A percentile compares a stretch with the other conserved stretches of the same genome.
Conservation (phyloP, 2,329 filamentous ascomycete genomes). For the Fusarium sp. region DNA sequence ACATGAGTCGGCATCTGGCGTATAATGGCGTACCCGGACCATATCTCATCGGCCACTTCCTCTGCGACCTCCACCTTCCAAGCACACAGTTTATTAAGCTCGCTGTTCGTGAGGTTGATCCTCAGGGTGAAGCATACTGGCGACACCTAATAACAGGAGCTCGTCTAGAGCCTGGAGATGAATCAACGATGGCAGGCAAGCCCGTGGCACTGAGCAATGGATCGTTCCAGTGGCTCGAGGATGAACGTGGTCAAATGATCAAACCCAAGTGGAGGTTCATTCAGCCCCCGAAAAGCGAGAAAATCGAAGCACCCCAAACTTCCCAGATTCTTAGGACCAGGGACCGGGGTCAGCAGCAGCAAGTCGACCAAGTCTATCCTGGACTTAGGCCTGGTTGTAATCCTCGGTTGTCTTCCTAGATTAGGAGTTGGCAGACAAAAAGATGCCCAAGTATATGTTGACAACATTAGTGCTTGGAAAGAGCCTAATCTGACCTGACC, state of each 20-base stretch:
- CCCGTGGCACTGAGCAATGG: conserved; percentile 13
- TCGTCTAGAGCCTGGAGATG: neutral
- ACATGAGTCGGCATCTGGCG: conserved; percentile 33
- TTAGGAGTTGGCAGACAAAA: neutral
- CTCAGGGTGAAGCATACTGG: conserved; percentile 20
- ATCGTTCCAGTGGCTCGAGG: conserved; percentile 19
- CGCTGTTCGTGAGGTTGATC: conserved; percentile 4
- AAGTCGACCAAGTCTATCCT: neutral
- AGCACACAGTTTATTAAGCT: conserved; percentile 27
- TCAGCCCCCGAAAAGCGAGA: neutral
- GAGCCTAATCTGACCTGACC: neutral
- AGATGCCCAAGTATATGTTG: neutral
- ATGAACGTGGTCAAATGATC: conserved; percentile 7
- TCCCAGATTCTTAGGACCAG: neutral
- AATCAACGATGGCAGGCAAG: conserved; percentile 16
- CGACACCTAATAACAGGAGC: conserved; percentile 15
- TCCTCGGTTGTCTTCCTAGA: conserved; percentile 9
- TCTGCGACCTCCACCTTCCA: conserved; percentile 34
- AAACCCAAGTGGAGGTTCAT: conserved; percentile 26
- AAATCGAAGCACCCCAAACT: neutral
- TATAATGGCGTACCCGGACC: conserved; percentile 26
- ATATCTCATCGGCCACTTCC: conserved; percentile 39
- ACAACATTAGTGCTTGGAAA: neutral
- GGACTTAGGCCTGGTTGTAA: conserved; percentile 12
- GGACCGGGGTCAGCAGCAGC: neutral